Evolutionary conservation across 2,329 filamentous ascomycete genomes (phyloP), one percentile per base, ranked within the genome.

Genomic region (Trichoderma hamatum): DNA sequence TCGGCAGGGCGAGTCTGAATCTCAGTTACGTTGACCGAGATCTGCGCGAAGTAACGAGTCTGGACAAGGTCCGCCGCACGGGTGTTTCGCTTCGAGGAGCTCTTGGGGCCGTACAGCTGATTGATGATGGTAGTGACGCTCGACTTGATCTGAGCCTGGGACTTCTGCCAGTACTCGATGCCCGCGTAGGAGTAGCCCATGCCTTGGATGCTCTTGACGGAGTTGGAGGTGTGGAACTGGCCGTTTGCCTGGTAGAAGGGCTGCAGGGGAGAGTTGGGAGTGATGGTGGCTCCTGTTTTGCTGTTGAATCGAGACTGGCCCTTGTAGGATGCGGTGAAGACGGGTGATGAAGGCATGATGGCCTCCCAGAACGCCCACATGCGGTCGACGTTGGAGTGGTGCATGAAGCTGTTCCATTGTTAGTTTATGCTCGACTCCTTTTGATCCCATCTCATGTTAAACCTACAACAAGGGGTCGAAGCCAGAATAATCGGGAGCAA

Each of bases 311-410:
- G 76, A 5, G 79, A 74, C 5, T 73, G 70, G 34, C 78, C 78
- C 2, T 24, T 52, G 72, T 82, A 83, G 6, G 79, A 75, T 58
- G 71, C 72, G 36, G 68, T 73, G 73, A 83, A 81, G 34, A 80
- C 74, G 65, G 74, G 71, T 70, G 78, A 72, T 56, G 73, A 70
- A 26, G 81, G 81, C 69, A 76, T 73, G 62, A 86, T 80, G 32
- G 79, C 80, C 73, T 85, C 80, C 82, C 81, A 86, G 72, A 85
- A 82, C n/a, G 87, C 84, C 78, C 89, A 90, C 46, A 91, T 81
- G 51, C 89, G 85, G 73, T 91, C 88, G 66, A 91, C 83, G 73
- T 91, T 88, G 74, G 83, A 78, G 78, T 85, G 84, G 70, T 85
- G 83, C 65, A 67, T 67, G 55, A 67, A 67, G 52, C 65, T 67